These are phyloP conservation scores for Spirogloea muscicola DNA, from an alignment of 139 green algal genomes.

Conservation along the genomic window DNA sequence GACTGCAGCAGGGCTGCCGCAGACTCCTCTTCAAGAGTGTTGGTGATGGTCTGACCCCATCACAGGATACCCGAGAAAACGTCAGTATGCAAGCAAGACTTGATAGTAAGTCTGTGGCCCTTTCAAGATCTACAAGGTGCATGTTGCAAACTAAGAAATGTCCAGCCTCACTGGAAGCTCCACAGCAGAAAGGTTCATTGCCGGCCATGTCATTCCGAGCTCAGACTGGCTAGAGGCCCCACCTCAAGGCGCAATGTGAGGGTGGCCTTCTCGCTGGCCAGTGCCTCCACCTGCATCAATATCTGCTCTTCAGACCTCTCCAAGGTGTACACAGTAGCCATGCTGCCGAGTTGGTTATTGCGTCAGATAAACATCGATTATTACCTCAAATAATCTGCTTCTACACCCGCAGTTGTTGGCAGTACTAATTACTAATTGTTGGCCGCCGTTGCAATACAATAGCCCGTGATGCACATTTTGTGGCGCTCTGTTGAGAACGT, in stretches of 20 bases:
- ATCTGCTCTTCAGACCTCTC: neutral
- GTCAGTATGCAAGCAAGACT: neutral
- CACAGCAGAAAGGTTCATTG: no score
- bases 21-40: neutral
- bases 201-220: no score
- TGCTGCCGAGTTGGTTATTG: neutral
- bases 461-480: neutral
- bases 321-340: neutral
- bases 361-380: no score
- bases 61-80: neutral
- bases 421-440: neutral
- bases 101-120: no score
- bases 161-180: no score
- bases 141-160: no score
- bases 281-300: constrained; percentile 13
- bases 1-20: constrained; percentile 9
- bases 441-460: neutral
- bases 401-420: neutral
- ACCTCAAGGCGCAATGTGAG: constrained; percentile 14
- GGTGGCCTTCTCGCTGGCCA: constrained; percentile 33
- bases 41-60: neutral
- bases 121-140: no score
- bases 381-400: neutral
- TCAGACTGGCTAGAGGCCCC: no score
- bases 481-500: neutral